These are phyloP conservation scores for Mycena chlorophos DNA, from an alignment of 768 basidiomycete genomes.

Conservation along the genomic window DNA sequence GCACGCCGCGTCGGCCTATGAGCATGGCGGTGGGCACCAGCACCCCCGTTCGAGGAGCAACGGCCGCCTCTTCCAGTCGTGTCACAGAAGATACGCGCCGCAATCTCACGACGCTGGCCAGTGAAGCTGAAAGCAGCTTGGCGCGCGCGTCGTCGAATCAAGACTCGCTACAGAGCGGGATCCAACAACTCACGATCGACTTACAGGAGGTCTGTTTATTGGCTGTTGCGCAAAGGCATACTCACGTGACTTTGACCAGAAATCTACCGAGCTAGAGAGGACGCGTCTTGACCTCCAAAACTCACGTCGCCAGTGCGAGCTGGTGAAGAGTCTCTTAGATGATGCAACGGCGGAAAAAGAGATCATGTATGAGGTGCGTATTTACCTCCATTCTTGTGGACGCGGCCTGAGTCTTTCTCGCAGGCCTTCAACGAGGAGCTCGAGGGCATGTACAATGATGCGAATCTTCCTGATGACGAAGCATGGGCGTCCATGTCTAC, in stretches of 20 bases:
- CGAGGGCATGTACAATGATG: constrained; percentile 87
- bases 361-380: constrained; percentile 84
- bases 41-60: constrained; percentile 14
- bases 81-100: constrained; percentile 38
- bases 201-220: constrained; percentile 55
- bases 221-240: background rate
- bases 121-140: constrained; percentile 61
- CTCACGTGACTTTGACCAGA: constrained; percentile 37
- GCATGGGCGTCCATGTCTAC: constrained; percentile 77
- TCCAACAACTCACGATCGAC: constrained; percentile 50
- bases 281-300: constrained; percentile 65
- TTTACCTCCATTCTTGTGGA: background rate
- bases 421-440: constrained; percentile 95
- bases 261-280: constrained; percentile 61
- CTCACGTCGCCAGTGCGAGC: constrained; percentile 70
- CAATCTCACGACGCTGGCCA: constrained; percentile 53
- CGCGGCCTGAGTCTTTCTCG: background rate
- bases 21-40: constrained; percentile 38
- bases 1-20: constrained; percentile 49
- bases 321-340: constrained; percentile 73
- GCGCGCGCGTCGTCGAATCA: constrained; percentile 52
- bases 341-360: constrained; percentile 87
- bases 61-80: constrained; percentile 21
- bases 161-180: constrained; percentile 51
- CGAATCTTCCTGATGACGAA: constrained; percentile 77